Conservation (phyloP, 2,329 filamentous ascomycete genomes). For the Diaporthe sp. region DNA sequence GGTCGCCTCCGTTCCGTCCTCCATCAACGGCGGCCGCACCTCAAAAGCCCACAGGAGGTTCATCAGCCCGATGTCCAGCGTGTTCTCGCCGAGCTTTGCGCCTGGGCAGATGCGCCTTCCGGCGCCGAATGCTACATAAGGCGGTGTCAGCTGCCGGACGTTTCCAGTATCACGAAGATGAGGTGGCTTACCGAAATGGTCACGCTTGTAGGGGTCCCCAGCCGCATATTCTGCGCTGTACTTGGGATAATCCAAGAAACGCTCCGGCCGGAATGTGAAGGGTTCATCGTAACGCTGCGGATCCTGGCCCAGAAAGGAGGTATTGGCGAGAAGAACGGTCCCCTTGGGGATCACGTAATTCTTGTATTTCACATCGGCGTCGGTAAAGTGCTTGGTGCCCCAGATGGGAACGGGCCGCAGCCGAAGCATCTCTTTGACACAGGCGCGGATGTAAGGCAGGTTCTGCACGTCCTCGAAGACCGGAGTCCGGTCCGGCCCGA, state of each 20-base stretch:
- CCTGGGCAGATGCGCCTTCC: conserved; percentile 62
- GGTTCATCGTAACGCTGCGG: conserved; percentile 43
- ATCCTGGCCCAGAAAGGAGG: conserved; percentile 46
- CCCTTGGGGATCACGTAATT: conserved; percentile 61
- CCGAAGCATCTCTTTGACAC: conserved; percentile 35
- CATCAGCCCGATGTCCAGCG: conserved; percentile 47
- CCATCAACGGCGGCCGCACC: neutral
- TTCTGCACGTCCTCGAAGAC: conserved; percentile 47
- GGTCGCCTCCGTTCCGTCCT: neutral
- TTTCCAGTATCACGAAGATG: neutral
- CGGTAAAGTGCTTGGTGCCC: conserved; percentile 58
- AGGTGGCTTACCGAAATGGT: conserved; percentile 53
- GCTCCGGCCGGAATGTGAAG: conserved; percentile 42
- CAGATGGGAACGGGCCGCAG: conserved; percentile 44
- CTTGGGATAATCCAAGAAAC: conserved; percentile 41
- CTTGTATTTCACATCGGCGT: conserved; percentile 60
- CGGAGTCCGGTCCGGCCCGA: conserved; percentile 51
- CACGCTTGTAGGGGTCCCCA: conserved; percentile 49
- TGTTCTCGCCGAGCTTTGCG: conserved; percentile 62
- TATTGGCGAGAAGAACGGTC: conserved; percentile 56
- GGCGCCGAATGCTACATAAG: conserved; percentile 53
- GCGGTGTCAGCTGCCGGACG: neutral
- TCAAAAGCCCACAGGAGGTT: conserved; percentile 29
- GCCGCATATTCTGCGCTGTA: conserved; percentile 46
- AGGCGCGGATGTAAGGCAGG: conserved; percentile 43